Percentiles rank a stretch among this genome's conserved stretches.
Evolutionary conservation across 225 moss, liverwort and hornwort genomes (phyloP).

Genomic region (Lunularia cruciata): DNA sequence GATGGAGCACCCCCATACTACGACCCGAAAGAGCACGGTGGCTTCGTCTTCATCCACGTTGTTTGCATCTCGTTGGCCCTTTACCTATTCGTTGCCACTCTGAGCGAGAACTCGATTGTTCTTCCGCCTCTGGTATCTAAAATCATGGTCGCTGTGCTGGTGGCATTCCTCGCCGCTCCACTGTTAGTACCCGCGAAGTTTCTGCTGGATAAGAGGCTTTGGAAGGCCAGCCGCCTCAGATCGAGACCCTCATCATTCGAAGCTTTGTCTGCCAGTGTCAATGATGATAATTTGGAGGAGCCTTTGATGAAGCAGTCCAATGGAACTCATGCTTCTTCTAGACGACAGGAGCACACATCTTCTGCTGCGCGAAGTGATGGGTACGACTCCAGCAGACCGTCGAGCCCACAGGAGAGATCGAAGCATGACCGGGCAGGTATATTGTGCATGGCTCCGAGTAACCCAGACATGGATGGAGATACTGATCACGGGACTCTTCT

Average conservation of each 20-base stretch:
- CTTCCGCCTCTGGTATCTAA: conserved; percentile 34
- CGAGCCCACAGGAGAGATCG: background rate
- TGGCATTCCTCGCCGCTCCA: conserved; percentile 61
- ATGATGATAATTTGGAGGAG: conserved; percentile 31
- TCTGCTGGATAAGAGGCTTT: conserved; percentile 34
- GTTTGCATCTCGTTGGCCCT: conserved; percentile 67
- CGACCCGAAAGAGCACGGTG: conserved; percentile 56
- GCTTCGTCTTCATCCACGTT: conserved; percentile 67
- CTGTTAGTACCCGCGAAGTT: conserved; percentile 61
- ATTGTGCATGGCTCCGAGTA: conserved; percentile 41
- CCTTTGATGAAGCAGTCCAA: conserved; percentile 45
- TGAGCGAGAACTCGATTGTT: conserved; percentile 43
- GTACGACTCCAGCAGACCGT: too few relatives aligned
- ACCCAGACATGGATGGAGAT: conserved; percentile 41
- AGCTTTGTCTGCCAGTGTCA: background rate
- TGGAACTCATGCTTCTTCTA: background rate
- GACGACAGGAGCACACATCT: too few relatives aligned
- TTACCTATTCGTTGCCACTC: conserved; percentile 55
- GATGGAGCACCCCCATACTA: conserved; percentile 27
- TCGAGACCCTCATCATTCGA: background rate
- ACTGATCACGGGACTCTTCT: conserved; percentile 62
- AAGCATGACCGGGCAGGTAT: conserved; percentile 18
- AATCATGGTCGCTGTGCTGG: conserved; percentile 56
- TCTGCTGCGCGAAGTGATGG: too few relatives aligned
- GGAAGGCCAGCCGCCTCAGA: conserved; percentile 6